These are phyloP conservation scores for Vanrija sp. DNA, from an alignment of 1,284 basidiomycete genomes.

Conservation along the genomic window DNA sequence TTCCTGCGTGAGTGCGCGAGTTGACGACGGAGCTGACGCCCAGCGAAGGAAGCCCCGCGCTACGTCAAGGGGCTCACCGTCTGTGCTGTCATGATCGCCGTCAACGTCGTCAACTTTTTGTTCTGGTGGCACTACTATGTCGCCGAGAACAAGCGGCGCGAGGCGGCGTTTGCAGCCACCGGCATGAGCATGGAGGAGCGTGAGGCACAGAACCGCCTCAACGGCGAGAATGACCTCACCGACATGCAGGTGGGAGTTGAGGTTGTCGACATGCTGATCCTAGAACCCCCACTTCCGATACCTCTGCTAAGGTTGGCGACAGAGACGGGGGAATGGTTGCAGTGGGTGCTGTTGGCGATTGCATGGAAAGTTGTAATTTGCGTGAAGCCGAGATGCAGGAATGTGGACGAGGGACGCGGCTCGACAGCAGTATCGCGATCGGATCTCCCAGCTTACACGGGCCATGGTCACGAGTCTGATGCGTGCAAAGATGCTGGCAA, in stretches of 20 bases:
- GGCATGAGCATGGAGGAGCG: slow-evolving; percentile 19
- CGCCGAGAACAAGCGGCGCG: slow-evolving; percentile 17
- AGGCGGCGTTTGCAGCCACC: slow-evolving; percentile 13
- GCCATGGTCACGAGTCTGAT: too few relatives aligned
- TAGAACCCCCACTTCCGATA: slow-evolving; percentile 23
- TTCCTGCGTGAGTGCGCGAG: neutral
- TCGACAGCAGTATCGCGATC: too few relatives aligned
- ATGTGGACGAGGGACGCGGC: too few relatives aligned
- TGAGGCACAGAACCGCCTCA: slow-evolving; percentile 17
- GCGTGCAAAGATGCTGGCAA: too few relatives aligned
- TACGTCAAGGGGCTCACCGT: slow-evolving; percentile 2
- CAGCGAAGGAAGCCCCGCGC: slow-evolving; percentile 8
- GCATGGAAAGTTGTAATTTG: too few relatives aligned
- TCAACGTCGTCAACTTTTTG: slow-evolving; percentile 8
- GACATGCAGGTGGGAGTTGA: slow-evolving; percentile 12
- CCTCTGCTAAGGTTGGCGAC: too few relatives aligned
- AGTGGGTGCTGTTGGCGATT: too few relatives aligned
- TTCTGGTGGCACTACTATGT: slow-evolving; percentile 17
- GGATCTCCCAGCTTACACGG: too few relatives aligned
- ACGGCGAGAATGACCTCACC: slow-evolving; percentile 22
- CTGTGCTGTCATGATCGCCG: slow-evolving; percentile 2
- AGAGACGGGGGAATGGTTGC: too few relatives aligned
- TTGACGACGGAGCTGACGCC: neutral
- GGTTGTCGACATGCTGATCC: too few relatives aligned
- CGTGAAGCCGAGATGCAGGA: too few relatives aligned